Conservation (phyloP, 169 alveolate species). For the Plasmodium knowlesi region DNA sequence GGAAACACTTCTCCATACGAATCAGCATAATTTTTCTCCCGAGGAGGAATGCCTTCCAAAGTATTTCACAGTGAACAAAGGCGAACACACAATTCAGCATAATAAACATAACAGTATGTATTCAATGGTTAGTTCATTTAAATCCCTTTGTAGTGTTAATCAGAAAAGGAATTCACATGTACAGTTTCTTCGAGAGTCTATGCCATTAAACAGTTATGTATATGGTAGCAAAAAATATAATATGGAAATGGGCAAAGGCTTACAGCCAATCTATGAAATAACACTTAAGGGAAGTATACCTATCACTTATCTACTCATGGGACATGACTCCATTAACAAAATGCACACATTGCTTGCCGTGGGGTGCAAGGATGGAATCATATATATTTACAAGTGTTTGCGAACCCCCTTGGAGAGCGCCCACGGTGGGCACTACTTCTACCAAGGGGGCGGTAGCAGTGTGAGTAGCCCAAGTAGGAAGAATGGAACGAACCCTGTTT, state of each 20-base stretch:
- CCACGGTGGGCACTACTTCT: slow-evolving; percentile 1
- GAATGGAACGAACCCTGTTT: too few relatives aligned
- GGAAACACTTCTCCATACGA: not conserved
- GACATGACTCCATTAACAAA: slow-evolving; percentile 85
- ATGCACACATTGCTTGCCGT: slow-evolving; percentile 86
- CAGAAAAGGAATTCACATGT: slow-evolving; percentile 1
- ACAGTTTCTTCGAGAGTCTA: slow-evolving; percentile 35
- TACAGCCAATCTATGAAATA: slow-evolving; percentile 53
- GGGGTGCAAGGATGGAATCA: slow-evolving; percentile 87
- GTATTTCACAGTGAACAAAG: not conserved
- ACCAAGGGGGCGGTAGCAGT: not conserved
- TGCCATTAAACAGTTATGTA: slow-evolving; percentile 47
- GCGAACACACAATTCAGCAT: not conserved
- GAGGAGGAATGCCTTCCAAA: not conserved
- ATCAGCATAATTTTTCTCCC: not conserved
- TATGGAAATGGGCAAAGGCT: slow-evolving; percentile 46
- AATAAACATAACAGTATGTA: not conserved
- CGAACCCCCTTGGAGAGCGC: slow-evolving; percentile 79
- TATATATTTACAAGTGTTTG: slow-evolving; percentile 80
- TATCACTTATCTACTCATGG: slow-evolving; percentile 85
- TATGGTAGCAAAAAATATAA: slow-evolving; percentile 50
- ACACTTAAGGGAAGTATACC: slow-evolving; percentile 36
- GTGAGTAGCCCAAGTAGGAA: not conserved
- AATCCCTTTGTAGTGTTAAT: slow-evolving; percentile 35
- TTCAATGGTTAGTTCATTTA: slow-evolving; percentile 34